Evolutionary conservation across 2,329 filamentous ascomycete species (phyloP).

Genomic region (Saccharata proteae): DNA sequence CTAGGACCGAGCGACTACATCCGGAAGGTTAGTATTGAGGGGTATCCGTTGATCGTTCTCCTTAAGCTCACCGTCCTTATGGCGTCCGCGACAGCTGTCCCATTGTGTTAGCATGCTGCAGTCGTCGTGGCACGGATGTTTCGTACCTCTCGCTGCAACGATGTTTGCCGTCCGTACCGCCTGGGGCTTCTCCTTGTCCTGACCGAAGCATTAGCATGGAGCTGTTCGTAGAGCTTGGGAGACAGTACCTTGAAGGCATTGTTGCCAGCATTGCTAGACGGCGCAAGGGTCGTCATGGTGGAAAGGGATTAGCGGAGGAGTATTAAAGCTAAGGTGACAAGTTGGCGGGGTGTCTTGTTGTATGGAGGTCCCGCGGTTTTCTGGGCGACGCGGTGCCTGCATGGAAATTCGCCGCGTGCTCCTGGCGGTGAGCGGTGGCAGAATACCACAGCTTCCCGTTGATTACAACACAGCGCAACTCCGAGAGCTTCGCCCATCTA

Average conservation of each 20-base stretch:
- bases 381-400: slow-evolving; percentile 6
- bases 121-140: slow-evolving; percentile 23
- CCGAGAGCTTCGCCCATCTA: no score
- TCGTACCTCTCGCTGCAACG: slow-evolving; percentile 90
- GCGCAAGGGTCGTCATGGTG: slow-evolving; percentile 36
- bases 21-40: slow-evolving; percentile 4
- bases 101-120: slow-evolving; percentile 13
- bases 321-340: background rate
- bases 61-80: slow-evolving; percentile 60
- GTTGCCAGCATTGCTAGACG: slow-evolving; percentile 34
- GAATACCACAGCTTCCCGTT: no score
- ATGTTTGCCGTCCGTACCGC: slow-evolving; percentile 95
- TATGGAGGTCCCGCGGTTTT: slow-evolving; percentile 7
- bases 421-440: no score
- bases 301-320: slow-evolving; percentile 7
- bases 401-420: slow-evolving; percentile 6
- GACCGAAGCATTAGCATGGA: slow-evolving; percentile 28
- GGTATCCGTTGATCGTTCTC: slow-evolving; percentile 1
- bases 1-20: slow-evolving; percentile 72
- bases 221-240: slow-evolving; percentile 8
- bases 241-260: slow-evolving; percentile 50
- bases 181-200: slow-evolving; percentile 95
- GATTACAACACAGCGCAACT: no score
- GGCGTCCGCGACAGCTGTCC: slow-evolving; percentile 82
- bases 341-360: slow-evolving; percentile 8